Percentiles rank a stretch among this genome's conserved stretches.
Evolutionary conservation across 2,329 filamentous ascomycete species (phyloP).

Genomic region (Paecilomyces niveus): DNA sequence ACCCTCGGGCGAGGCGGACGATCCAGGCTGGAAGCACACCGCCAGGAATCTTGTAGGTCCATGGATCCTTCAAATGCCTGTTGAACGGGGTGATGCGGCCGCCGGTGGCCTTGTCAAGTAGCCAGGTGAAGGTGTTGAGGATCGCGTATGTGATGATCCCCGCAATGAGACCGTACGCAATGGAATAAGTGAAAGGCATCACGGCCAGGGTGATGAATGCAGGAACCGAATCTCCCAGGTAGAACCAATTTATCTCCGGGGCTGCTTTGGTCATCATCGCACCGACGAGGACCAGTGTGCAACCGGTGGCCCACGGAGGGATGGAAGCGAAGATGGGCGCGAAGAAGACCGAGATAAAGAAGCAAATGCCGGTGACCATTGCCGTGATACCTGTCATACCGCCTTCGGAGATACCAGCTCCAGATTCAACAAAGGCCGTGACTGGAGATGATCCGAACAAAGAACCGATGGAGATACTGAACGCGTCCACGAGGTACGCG

Average conservation of each 20-base stretch:
- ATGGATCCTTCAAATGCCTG: conserved; percentile 68
- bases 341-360: conserved; percentile 83
- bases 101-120: conserved; percentile 58
- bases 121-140: conserved; percentile 65
- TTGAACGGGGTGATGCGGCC: conserved; percentile 68
- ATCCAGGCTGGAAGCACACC: conserved; percentile 72
- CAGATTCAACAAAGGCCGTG: conserved; percentile 83
- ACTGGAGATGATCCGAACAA: conserved; percentile 73
- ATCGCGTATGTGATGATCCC: conserved; percentile 70
- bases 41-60: conserved; percentile 70
- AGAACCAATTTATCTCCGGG: conserved; percentile 81
- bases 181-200: conserved; percentile 88
- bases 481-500: conserved; percentile 77
- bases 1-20: conserved; percentile 52
- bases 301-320: conserved; percentile 82
- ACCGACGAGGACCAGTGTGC: conserved; percentile 81
- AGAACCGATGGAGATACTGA: conserved; percentile 72
- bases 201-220: conserved; percentile 76
- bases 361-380: conserved; percentile 70
- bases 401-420: conserved; percentile 81
- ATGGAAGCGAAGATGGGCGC: conserved; percentile 86
- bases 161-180: conserved; percentile 77
- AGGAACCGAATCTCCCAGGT: conserved; percentile 75
- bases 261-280: conserved; percentile 76
- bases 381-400: conserved; percentile 79